Evolutionary conservation across 495 filamentous ascomycete species (phyloP).

Genomic region (Podospora pseudoanserina): DNA sequence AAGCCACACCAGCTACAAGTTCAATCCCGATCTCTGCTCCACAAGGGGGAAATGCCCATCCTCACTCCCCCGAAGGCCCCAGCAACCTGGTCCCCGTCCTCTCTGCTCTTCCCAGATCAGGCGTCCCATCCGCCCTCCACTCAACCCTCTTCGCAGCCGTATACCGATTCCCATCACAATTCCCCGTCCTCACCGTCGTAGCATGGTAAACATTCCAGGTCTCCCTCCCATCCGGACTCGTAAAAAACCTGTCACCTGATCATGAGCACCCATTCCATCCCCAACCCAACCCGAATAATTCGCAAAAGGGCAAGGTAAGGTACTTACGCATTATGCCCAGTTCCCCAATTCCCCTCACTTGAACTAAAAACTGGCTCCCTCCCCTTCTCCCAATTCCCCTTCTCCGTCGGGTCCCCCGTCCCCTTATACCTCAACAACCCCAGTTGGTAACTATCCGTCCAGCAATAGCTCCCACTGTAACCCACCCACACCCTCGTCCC

Average conservation of each 20-base stretch:
- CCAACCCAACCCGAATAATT: too few species aligned
- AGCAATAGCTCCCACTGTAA: conserved; percentile 50
- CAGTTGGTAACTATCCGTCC: conserved; percentile 41
- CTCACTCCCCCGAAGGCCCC: conserved; percentile 19
- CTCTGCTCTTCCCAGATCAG: conserved; percentile 39
- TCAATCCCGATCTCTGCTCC: not conserved
- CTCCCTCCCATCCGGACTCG: conserved; percentile 45
- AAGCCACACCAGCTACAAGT: not conserved
- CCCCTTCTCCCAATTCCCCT: conserved; percentile 44
- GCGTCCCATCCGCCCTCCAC: conserved; percentile 41
- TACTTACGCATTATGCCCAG: conserved; percentile 31
- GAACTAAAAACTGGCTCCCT: conserved; percentile 15
- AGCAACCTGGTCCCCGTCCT: conserved; percentile 30
- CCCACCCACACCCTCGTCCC: conserved; percentile 42
- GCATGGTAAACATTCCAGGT: conserved; percentile 54
- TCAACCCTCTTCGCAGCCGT: conserved; percentile 43
- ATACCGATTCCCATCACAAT: conserved; percentile 47
- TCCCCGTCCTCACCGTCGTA: conserved; percentile 37
- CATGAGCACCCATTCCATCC: not conserved
- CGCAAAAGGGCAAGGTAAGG: not conserved
- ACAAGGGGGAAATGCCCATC: too few species aligned
- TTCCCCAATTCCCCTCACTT: conserved; percentile 50
- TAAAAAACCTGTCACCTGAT: conserved; percentile 40
- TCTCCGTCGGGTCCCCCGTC: conserved; percentile 32
- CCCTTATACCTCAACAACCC: conserved; percentile 47